Evolutionary conservation across 768 basidiomycete species (phyloP).

Genomic region (Neoboletus subvelutipes): DNA sequence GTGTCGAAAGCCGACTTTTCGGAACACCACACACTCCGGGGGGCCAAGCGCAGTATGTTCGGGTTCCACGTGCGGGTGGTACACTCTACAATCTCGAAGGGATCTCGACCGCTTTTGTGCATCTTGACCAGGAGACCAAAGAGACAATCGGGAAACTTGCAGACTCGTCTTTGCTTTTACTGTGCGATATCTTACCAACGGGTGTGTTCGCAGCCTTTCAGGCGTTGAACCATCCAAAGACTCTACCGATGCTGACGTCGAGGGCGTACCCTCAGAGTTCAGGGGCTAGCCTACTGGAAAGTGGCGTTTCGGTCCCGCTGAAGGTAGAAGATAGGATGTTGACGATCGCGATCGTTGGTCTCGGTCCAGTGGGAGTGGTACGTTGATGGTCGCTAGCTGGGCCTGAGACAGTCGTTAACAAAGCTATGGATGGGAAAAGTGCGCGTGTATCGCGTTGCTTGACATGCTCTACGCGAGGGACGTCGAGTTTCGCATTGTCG

Average conservation of each 20-base stretch:
- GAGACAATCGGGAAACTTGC: constrained; percentile 43
- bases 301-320: constrained; percentile 25
- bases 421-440: constrained; percentile 34
- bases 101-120: constrained; percentile 29
- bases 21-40: constrained; percentile 67
- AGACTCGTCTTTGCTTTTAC: constrained; percentile 66
- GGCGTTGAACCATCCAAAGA: constrained; percentile 70
- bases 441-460: constrained; percentile 61
- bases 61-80: constrained; percentile 78
- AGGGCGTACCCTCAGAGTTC: constrained; percentile 53
- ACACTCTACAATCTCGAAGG: constrained; percentile 66
- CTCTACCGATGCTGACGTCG: constrained; percentile 57
- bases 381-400: constrained; percentile 10
- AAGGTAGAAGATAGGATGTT: constrained; percentile 49
- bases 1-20: constrained; percentile 59
- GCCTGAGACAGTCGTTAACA: neutral
- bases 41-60: constrained; percentile 77
- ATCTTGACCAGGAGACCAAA: constrained; percentile 32
- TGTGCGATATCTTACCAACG: constrained; percentile 80
- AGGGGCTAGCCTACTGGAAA: constrained; percentile 4
- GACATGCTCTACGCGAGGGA: constrained; percentile 52
- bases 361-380: constrained; percentile 78
- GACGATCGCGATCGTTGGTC: constrained; percentile 66
- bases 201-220: constrained; percentile 76
- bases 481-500: constrained; percentile 55